Base-by-base conservation (phyloP, 768 basidiomycete genomes). In the Porpolomopsis calyptriformis region DNA sequence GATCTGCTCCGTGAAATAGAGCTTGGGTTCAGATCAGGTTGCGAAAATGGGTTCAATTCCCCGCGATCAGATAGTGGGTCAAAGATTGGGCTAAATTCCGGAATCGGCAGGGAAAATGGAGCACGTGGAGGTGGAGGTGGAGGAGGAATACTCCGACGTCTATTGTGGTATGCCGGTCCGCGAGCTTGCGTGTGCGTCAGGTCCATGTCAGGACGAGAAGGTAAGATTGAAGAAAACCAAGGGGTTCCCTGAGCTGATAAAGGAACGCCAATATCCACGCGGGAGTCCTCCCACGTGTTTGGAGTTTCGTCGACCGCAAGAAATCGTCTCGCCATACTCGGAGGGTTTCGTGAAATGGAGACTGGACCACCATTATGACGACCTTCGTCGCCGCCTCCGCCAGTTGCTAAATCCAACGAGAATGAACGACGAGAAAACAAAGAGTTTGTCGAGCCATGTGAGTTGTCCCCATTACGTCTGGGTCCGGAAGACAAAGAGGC, bases 41-140 rank as follows among this genome's bases (percentile, higher is more conserved):
- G 45, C 10, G 35, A 20, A 12, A 24, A n/a, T 3, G 45, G 24
- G 18, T n/a, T 38, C 3, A 22, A 5, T 7, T 46, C 45, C 26
- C 25, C 35, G 10, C 20, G 20, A 27, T 46, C 35, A 5, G 20
- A 19, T 6, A 38, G 4, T 7, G 35, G 22, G 2, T 36, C 34
- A 35, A 37, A 37, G 18, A 46, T n/a, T 3, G 35, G 20, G 18
- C 35, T 46, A 23, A 46, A 37, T 12, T 46, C 45, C 20, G 45
- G 36, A 19, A 31, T 38, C 12, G 36, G 35, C 14, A 38, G 35
- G 18, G 45, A 23, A 24, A 46, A 46, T 2, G 42, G 26, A n/a
- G 27, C 27, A 18, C 42, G 42, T 29, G 42, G 42, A 16, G 45
- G 45, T 22, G 45, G 34, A 23, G 4, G 11, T 23, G 38, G 38